These are phyloP conservation scores for Boletus subcaerulescens DNA, from an alignment of 768 basidiomycete species.

Conservation along the genomic window DNA sequence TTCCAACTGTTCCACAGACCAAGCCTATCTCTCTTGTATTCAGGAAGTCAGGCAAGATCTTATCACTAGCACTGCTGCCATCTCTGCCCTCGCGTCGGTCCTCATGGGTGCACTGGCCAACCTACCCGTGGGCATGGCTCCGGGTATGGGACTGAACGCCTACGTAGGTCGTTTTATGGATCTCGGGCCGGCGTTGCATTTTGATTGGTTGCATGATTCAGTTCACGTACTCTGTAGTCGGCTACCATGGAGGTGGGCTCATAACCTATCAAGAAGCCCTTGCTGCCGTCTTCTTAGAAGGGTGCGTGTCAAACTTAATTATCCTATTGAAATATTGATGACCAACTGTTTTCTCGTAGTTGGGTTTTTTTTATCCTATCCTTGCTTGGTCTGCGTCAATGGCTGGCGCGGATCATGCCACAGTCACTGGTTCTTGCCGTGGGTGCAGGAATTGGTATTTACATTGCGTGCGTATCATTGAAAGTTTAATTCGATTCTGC, in stretches of 20 bases:
- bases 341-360: slow-evolving; percentile 32
- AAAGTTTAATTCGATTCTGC: background rate
- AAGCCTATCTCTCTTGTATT: slow-evolving; percentile 54
- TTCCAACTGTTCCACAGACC: slow-evolving; percentile 53
- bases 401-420: slow-evolving; percentile 86
- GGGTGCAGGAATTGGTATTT: slow-evolving; percentile 84
- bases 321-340: background rate
- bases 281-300: slow-evolving; percentile 85
- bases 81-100: slow-evolving; percentile 69
- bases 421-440: slow-evolving; percentile 83
- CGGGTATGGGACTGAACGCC: slow-evolving; percentile 80
- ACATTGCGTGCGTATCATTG: slow-evolving; percentile 63
- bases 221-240: slow-evolving; percentile 88
- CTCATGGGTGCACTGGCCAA: slow-evolving; percentile 86
- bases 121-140: slow-evolving; percentile 86
- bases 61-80: slow-evolving; percentile 78
- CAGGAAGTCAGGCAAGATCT: slow-evolving; percentile 68
- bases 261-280: slow-evolving; percentile 79
- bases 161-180: slow-evolving; percentile 49
- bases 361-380: slow-evolving; percentile 83
- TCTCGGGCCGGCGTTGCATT: background rate
- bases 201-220: slow-evolving; percentile 27
- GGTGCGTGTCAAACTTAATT: slow-evolving; percentile 42
- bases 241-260: slow-evolving; percentile 68
- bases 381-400: slow-evolving; percentile 81